Evolutionary conservation across 352 stramenopile species (phyloP).

Genomic region (Pythium phragmiticola): DNA sequence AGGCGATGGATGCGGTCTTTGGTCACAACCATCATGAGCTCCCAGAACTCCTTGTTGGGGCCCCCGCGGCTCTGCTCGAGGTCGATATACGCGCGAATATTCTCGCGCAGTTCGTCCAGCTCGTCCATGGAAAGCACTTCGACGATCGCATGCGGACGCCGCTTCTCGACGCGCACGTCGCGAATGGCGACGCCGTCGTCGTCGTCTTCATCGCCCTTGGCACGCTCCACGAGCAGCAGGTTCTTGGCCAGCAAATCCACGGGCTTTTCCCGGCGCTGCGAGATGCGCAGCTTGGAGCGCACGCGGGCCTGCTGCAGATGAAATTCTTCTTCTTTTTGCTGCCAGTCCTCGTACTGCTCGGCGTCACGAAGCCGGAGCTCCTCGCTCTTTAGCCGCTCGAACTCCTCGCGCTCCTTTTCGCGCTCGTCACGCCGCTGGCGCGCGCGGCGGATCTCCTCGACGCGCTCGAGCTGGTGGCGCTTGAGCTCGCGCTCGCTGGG

Average conservation of each 20-base stretch:
- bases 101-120: constrained; percentile 77
- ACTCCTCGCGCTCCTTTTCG: constrained; percentile 92
- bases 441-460: constrained; percentile 97
- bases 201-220: constrained; percentile 60
- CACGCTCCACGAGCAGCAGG: constrained; percentile 92
- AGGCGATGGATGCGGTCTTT: constrained; percentile 69
- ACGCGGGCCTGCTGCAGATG: constrained; percentile 93
- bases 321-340: constrained; percentile 98
- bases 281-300: constrained; percentile 85
- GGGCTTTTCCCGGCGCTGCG: constrained; percentile 92
- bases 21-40: constrained; percentile 75
- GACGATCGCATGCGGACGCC: constrained; percentile 61
- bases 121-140: constrained; percentile 81
- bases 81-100: constrained; percentile 91
- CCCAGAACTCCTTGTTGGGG: constrained; percentile 85
- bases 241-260: constrained; percentile 99
- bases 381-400: constrained; percentile 94
- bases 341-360: constrained; percentile 97
- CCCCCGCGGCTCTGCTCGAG: constrained; percentile 65
- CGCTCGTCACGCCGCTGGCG: constrained; percentile 84
- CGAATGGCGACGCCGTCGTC: constrained; percentile 67
- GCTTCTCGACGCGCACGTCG: constrained; percentile 80
- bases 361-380: constrained; percentile 94
- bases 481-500: constrained; percentile 62
- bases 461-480: constrained; percentile 67